Evolutionary conservation across 108 stramenopile genomes (phyloP).

Genomic region (Nitzschia sp.): DNA sequence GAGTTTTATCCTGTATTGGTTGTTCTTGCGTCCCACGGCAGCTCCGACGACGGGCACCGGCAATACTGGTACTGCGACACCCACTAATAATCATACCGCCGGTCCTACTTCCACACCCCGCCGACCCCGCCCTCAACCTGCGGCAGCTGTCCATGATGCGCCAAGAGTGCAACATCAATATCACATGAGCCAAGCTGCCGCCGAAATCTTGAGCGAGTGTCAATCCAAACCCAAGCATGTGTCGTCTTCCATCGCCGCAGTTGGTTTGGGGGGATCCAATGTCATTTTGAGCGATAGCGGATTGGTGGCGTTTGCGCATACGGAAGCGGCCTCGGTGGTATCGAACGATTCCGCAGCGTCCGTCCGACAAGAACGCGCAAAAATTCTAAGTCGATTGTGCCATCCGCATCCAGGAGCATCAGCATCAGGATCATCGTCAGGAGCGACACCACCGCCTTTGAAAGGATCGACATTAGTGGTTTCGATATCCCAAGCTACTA

Average conservation of each 20-base stretch:
- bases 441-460: not conserved
- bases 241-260: not conserved
- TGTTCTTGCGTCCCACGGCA: constrained; percentile 30
- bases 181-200: constrained; percentile 1
- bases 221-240: constrained; percentile 27
- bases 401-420: too few relatives aligned
- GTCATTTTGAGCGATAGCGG: constrained; percentile 25
- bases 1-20: constrained; percentile 24
- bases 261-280: constrained; percentile 20
- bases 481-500: constrained; percentile 4
- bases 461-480: constrained; percentile 30
- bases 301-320: constrained; percentile 17
- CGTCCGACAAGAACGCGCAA: constrained; percentile 24
- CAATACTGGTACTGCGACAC: constrained; percentile 2
- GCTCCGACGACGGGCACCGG: not conserved
- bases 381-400: constrained; percentile 23
- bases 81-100: too few relatives aligned
- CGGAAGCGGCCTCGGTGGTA: constrained; percentile 1
- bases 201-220: constrained; percentile 20
- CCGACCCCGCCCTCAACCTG: not conserved
- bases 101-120: not conserved
- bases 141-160: not conserved
- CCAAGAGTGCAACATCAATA: not conserved
- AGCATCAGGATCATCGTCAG: too few relatives aligned
- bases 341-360: not conserved